Conservation (phyloP, 805 yeast genomes). For the Zygosaccharomyces rouxii region DNA sequence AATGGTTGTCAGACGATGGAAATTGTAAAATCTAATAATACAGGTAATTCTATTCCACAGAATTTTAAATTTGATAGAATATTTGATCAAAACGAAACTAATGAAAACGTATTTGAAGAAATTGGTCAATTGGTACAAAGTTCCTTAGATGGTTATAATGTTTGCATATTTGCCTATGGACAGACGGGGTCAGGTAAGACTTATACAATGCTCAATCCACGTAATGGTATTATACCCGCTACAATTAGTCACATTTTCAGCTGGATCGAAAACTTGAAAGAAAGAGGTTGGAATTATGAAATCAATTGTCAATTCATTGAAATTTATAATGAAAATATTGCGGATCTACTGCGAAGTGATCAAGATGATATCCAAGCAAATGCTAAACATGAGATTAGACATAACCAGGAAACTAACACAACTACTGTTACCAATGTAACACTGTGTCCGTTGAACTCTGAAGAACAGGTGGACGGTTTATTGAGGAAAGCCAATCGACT, state of each 20-base stretch:
- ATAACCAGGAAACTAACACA: constrained; percentile 48
- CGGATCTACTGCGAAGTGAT: constrained; percentile 51
- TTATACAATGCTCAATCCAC: constrained; percentile 70
- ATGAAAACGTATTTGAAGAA: constrained; percentile 71
- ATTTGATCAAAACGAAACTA: constrained; percentile 51
- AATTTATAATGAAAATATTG: constrained; percentile 78
- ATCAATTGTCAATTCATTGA: constrained; percentile 77
- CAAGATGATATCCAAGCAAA: constrained; percentile 17
- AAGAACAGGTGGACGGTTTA: constrained; percentile 46
- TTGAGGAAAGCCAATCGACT: constrained; percentile 53
- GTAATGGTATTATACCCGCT: constrained; percentile 76
- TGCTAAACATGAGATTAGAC: constrained; percentile 63
- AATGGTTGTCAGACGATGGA: constrained; percentile 28
- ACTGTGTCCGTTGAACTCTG: constrained; percentile 42
- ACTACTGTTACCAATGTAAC: constrained; percentile 63
- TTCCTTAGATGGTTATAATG: constrained; percentile 83
- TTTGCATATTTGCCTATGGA: constrained; percentile 94
- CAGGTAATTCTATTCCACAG: constrained; percentile 1
- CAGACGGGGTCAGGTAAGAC: constrained; percentile 97
- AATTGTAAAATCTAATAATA: constrained; percentile 13
- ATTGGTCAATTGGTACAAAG: constrained; percentile 81
- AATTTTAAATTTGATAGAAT: constrained; percentile 78
- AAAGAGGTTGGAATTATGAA: constrained; percentile 58
- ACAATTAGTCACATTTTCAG: constrained; percentile 69
- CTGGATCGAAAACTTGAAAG: constrained; percentile 44